Evolutionary conservation across 441 rosid species (phyloP).

Genomic region (Jatropha multifida): DNA sequence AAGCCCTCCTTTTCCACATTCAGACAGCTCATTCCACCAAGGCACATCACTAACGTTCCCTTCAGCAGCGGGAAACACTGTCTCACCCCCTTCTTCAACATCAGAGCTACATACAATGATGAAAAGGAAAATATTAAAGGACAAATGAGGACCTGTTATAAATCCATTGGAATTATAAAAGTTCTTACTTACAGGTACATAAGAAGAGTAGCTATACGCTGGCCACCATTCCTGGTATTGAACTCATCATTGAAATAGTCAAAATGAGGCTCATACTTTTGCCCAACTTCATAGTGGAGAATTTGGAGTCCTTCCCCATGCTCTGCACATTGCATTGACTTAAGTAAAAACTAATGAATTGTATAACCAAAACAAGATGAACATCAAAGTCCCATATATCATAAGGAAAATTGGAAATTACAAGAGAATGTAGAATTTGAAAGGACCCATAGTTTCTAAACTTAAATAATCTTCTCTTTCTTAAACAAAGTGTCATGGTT

Average conservation of each 20-base stretch:
- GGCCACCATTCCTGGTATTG: slow-evolving; percentile 87
- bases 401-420: neutral
- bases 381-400: neutral
- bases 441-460: neutral
- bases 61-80: slow-evolving; percentile 79
- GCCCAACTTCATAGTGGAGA: slow-evolving; percentile 91
- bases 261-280: slow-evolving; percentile 84
- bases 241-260: slow-evolving; percentile 88
- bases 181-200: slow-evolving; percentile 79
- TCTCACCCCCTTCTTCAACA: slow-evolving; percentile 99
- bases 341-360: slow-evolving; percentile 1
- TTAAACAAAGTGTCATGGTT: neutral
- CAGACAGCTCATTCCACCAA: slow-evolving; percentile 89
- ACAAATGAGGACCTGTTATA: neutral
- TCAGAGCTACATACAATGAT: slow-evolving; percentile 60
- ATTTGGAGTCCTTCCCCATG: slow-evolving; percentile 95
- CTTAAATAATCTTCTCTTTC: neutral
- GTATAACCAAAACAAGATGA: neutral
- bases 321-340: slow-evolving; percentile 43
- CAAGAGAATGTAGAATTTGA: slow-evolving; percentile 7
- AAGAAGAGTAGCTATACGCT: slow-evolving; percentile 90
- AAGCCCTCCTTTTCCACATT: slow-evolving; percentile 81
- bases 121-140: slow-evolving; percentile 6
- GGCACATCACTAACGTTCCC: slow-evolving; percentile 73
- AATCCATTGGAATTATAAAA: neutral